Percentiles rank a stretch among this genome's conserved stretches.
These are phyloP conservation scores for Chalciporus chontae DNA, from an alignment of 768 basidiomycete species.

Conservation along the genomic window DNA sequence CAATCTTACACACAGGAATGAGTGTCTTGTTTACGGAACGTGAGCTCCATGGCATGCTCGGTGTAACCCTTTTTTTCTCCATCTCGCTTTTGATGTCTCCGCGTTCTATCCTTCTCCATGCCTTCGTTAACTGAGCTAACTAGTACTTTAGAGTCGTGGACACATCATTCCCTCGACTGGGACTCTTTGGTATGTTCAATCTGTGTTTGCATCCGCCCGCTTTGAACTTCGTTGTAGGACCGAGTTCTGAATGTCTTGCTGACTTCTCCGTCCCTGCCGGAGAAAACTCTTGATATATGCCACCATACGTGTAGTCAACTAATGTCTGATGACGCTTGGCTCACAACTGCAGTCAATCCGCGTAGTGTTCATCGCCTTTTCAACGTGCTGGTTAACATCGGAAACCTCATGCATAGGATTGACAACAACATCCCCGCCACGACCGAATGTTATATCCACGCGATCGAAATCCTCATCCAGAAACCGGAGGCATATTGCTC, in stretches of 20 bases:
- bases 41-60: constrained; percentile 18
- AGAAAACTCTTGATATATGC: constrained; percentile 30
- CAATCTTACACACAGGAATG: constrained; percentile 31
- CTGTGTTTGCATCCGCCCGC: not conserved
- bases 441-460: constrained; percentile 37
- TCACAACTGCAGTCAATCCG: constrained; percentile 22
- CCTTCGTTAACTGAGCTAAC: constrained; percentile 26
- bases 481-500: constrained; percentile 22
- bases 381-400: constrained; percentile 41
- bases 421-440: constrained; percentile 28
- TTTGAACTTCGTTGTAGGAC: constrained; percentile 23
- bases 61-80: constrained; percentile 16
- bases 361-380: constrained; percentile 41
- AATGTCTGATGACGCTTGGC: constrained; percentile 23
- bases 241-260: constrained; percentile 22
- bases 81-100: constrained; percentile 14
- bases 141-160: constrained; percentile 21
- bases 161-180: constrained; percentile 28
- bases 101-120: constrained; percentile 17
- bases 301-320: constrained; percentile 32
- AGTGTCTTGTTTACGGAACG: constrained; percentile 30
- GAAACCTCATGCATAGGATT: constrained; percentile 33
- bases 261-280: constrained; percentile 27
- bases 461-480: constrained; percentile 41
- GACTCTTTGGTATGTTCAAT: constrained; percentile 27